Evolutionary conservation across 2,329 filamentous ascomycete species (phyloP).

Genomic region (Pestalotiopsis sp.): DNA sequence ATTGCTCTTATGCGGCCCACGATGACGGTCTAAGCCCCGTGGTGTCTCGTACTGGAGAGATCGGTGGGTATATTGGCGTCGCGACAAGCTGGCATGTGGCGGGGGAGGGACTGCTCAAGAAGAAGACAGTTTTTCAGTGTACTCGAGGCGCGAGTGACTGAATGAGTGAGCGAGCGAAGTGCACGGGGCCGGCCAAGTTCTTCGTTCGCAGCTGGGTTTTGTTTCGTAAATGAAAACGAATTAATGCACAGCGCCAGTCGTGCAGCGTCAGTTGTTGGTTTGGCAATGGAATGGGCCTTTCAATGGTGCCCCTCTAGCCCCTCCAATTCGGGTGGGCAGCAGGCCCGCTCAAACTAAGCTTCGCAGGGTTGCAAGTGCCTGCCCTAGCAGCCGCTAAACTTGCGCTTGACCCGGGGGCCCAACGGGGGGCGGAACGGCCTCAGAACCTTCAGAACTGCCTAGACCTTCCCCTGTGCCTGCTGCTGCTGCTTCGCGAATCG

Average conservation of each 20-base stretch:
- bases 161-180: not conserved
- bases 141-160: too few relatives aligned
- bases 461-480: not conserved
- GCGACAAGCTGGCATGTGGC: not conserved
- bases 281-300: conserved; percentile 4
- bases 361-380: not conserved
- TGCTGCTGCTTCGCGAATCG: not conserved
- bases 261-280: not conserved
- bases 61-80: not conserved
- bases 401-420: not conserved
- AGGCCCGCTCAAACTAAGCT: not conserved
- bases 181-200: not conserved
- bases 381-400: not conserved
- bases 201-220: not conserved
- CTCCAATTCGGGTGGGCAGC: not conserved
- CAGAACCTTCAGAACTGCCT: not conserved
- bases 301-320: conserved; percentile 3
- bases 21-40: not conserved
- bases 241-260: not conserved
- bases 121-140: not conserved
- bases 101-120: not conserved
- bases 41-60: not conserved
- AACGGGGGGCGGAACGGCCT: not conserved
- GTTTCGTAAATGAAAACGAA: not conserved
- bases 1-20: not conserved